Conservation (phyloP, 768 basidiomycete genomes). For the Pilatotrama ljubarskyi region DNA sequence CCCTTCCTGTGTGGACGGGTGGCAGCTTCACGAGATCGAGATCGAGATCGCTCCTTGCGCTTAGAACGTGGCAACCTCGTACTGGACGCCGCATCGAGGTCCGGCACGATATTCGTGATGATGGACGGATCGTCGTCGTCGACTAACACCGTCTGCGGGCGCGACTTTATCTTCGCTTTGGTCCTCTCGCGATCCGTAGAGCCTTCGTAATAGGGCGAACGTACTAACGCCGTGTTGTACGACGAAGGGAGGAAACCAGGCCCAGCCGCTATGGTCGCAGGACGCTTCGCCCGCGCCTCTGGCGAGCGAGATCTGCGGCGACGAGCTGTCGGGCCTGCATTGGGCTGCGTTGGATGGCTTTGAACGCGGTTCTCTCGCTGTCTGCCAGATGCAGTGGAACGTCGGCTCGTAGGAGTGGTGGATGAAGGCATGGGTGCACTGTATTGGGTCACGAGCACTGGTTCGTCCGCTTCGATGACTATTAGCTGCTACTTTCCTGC, state of each 20-base stretch:
- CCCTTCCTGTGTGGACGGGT: slow-evolving; percentile 26
- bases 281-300: slow-evolving; percentile 34
- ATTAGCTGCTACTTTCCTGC: too few species aligned
- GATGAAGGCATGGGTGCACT: slow-evolving; percentile 7
- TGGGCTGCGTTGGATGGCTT: background rate
- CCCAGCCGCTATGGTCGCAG: slow-evolving; percentile 1
- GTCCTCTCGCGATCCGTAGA: slow-evolving; percentile 14
- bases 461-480: too few species aligned
- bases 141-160: slow-evolving; percentile 2
- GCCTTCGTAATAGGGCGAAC: slow-evolving; percentile 8
- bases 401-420: slow-evolving; percentile 10
- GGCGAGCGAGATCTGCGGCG: slow-evolving; percentile 39
- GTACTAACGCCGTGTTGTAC: background rate
- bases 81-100: slow-evolving; percentile 4
- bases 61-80: slow-evolving; percentile 13
- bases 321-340: slow-evolving; percentile 16
- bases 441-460: too few species aligned
- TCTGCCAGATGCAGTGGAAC: slow-evolving; percentile 10
- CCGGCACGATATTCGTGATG: slow-evolving; percentile 25
- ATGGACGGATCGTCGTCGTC: slow-evolving; percentile 14
- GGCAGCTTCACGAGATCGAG: slow-evolving; percentile 37
- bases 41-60: slow-evolving; percentile 39
- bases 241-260: background rate
- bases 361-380: slow-evolving; percentile 27
- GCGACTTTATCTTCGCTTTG: slow-evolving; percentile 15